Evolutionary conservation across 495 filamentous ascomycete species (phyloP).

Genomic region (Talaromyces stipitatus): DNA sequence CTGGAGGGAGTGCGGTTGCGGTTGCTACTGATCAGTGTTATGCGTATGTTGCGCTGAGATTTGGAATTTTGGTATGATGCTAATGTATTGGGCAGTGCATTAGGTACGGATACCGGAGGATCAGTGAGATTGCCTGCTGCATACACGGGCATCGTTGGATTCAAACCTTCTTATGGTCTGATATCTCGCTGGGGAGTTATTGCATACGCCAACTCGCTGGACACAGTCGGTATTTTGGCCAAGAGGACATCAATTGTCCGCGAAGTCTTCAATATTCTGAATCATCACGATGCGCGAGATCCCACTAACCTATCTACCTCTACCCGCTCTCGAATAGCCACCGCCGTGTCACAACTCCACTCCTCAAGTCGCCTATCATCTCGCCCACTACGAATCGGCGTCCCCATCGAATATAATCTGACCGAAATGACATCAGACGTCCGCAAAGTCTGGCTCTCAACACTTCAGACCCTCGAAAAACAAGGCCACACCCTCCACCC

Average conservation of each 20-base stretch:
- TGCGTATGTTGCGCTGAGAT: slow-evolving; percentile 35
- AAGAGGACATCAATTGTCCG: slow-evolving; percentile 37
- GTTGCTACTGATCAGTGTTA: slow-evolving; percentile 65
- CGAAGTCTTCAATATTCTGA: slow-evolving; percentile 48
- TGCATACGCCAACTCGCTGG: slow-evolving; percentile 90
- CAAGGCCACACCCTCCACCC: slow-evolving; percentile 62
- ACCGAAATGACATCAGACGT: slow-evolving; percentile 64
- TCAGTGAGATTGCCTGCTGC: slow-evolving; percentile 88
- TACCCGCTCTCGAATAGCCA: slow-evolving; percentile 41
- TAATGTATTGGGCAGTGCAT: slow-evolving; percentile 39
- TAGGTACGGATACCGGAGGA: slow-evolving; percentile 94
- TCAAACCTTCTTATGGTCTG: slow-evolving; percentile 86
- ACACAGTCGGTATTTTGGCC: slow-evolving; percentile 83
- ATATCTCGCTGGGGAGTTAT: slow-evolving; percentile 85
- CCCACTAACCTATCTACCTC: slow-evolving; percentile 59
- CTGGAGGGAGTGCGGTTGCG: slow-evolving; percentile 86
- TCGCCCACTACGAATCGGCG: slow-evolving; percentile 51
- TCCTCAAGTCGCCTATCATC: slow-evolving; percentile 22
- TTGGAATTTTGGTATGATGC: not conserved
- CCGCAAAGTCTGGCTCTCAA: slow-evolving; percentile 58
- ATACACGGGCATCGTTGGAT: slow-evolving; percentile 80
- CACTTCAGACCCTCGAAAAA: slow-evolving; percentile 46
- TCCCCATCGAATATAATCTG: slow-evolving; percentile 85
- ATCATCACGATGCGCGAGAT: slow-evolving; percentile 61
- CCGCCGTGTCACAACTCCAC: slow-evolving; percentile 14